Evolutionary conservation across 2,329 filamentous ascomycete genomes (phyloP), one percentile per base, ranked within the genome.

Genomic region (Stylonectria norvegica): DNA sequence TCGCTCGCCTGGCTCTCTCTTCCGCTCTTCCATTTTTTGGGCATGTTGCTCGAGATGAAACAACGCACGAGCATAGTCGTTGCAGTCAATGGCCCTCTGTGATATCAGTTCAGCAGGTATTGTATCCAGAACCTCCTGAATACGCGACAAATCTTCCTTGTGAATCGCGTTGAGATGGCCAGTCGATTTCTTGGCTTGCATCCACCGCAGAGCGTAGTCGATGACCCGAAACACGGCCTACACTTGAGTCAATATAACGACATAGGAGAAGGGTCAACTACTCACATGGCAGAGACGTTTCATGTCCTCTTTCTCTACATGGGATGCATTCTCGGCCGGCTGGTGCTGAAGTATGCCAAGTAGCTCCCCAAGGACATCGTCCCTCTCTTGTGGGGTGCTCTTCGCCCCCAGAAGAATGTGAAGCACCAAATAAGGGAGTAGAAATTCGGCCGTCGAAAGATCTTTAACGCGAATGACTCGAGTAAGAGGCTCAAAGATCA

Each of bases 1-100:
- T n/a, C 76, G 68, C 16, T 80, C 75, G 2, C 73, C 70, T 1
- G 69, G 63, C 1, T 72, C 70, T 18, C 68, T 58, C 22, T 68
- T 67, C n/a, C 63, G 57, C 18, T 68, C 66, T 20, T 72, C 66
- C 39, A 72, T 62, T 44, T 73, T 68, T 39, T 71, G 70, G 41
- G 90, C 90, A 59, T 95, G 86, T 53, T 95, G 89, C 64, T 99
- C 93, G 71, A 94, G 86, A 59, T 97, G 88, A 58, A 95, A 96
- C 14, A 98, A 71, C 1, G 94, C 93, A 36, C 93, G 81, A 6
- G 93, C 84, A 60, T 91, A 97, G 7, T 94, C 93, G 44, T 87
- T 88, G 65, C 91, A 97, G 57, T 96, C 87, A n/a, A 95, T 80
- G 8, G 93, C 90, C 50, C 91, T 80, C 49, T 81, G 79, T 5